Evolutionary conservation across 1,139 yeast species (phyloP), one percentile per base, ranked within the genome.

Genomic region (Candida tropicalis): DNA sequence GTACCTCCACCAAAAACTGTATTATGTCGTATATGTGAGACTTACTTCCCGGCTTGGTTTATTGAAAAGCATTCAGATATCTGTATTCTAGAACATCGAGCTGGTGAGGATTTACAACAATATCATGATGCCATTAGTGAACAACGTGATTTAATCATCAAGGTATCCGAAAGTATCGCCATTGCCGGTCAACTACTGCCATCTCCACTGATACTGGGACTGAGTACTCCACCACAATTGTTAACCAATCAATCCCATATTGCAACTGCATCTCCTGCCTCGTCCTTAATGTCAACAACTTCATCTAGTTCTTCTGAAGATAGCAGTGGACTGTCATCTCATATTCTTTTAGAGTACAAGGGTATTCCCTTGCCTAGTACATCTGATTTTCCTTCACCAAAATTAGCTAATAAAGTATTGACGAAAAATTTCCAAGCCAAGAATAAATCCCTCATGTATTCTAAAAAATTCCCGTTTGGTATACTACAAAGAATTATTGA

Each of bases 11-110:
- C 96, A 0, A 84, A 84, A 29, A 73, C 82, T 37, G 87, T 89
- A 35, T 68, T 91, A 33, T 95, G 99, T 62, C 75, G 97, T 41
- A 90, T 95, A 16, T 95, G 99, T 63, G 99, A 95, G 57, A 81
- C 83, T 23, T 79, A 79, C 41, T 82, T 91, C n/a, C 97, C 97
- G 1, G 89, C 93, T 1, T 95, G 99, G 99, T 93, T 96, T 84
- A 73, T 93, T 40, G 99, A 91, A 56, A 79, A 84, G 41, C 99
- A 95, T 63, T 84, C 95, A 1, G 96, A 90, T 58, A 70, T 87
- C 42, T 95, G 99, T 56, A 71, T 87, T 23, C 80, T 88, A 35
- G 98, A 90, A 59, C 96, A 90, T 62, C 78, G 85, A 53, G 80
- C 87, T 3, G 89, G 84, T 55, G 91, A 90, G 49, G 84, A 84